These are phyloP conservation scores for Hypocreales sp. DNA, from an alignment of 2,329 filamentous ascomycete genomes.

Conservation along the genomic window DNA sequence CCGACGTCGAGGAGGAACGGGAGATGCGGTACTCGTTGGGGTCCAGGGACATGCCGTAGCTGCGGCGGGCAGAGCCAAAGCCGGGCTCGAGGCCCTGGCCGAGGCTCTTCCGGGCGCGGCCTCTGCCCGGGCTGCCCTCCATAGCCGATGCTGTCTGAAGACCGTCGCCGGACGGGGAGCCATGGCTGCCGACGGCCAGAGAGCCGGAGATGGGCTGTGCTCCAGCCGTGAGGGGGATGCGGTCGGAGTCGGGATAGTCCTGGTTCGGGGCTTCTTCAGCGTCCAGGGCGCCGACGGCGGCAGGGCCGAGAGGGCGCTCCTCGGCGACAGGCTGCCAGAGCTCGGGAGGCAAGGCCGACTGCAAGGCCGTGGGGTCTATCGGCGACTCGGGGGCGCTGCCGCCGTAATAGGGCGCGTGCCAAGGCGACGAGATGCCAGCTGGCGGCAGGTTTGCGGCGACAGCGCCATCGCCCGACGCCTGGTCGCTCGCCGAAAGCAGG, in stretches of 20 bases:
- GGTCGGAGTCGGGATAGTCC: constrained; percentile 39
- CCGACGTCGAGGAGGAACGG: constrained; percentile 45
- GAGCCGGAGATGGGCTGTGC: constrained; percentile 39
- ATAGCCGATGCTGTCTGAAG: constrained; percentile 40
- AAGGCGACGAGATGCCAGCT: constrained; percentile 32
- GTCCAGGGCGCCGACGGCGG: constrained; percentile 16
- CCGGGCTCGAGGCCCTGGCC: constrained; percentile 43
- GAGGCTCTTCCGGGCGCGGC: constrained; percentile 36
- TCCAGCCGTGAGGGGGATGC: constrained; percentile 38
- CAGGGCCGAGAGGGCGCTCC: constrained; percentile 11
- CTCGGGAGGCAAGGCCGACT: constrained; percentile 38
- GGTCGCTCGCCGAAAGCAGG: constrained; percentile 18
- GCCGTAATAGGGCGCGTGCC: constrained; percentile 30
- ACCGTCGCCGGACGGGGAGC: constrained; percentile 32
- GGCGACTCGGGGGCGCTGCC: constrained; percentile 27
- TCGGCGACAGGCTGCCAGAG: constrained; percentile 18
- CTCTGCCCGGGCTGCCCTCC: constrained; percentile 37
- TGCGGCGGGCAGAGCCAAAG: constrained; percentile 30
- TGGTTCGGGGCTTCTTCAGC: constrained; percentile 15
- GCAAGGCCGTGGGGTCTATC: constrained; percentile 35
- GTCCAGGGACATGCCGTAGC: constrained; percentile 39
- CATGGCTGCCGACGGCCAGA: constrained; percentile 22
- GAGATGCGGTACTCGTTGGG: constrained; percentile 39
- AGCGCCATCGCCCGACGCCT: constrained; percentile 2
- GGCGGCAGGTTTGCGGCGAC: constrained; percentile 5